These are phyloP conservation scores for Harringtonia lauricola DNA, from an alignment of 2,329 filamentous ascomycete genomes.

Conservation along the genomic window DNA sequence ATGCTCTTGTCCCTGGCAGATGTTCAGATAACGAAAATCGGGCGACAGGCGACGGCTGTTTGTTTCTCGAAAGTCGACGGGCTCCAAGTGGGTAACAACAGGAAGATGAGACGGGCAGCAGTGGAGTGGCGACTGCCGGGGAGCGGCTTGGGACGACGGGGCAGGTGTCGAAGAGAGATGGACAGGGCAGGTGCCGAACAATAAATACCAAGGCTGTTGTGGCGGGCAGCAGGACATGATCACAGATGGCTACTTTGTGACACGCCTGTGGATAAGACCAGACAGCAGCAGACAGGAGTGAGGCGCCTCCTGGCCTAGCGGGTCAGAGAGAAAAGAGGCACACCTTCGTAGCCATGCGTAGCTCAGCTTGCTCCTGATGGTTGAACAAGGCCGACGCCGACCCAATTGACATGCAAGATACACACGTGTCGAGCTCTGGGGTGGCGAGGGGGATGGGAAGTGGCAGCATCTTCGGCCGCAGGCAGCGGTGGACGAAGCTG, in stretches of 20 bases:
- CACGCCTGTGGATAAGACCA: too few species aligned
- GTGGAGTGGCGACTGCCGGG: too few species aligned
- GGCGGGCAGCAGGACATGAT: neutral
- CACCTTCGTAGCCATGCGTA: neutral
- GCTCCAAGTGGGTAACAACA: too few species aligned
- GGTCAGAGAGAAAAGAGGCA: neutral
- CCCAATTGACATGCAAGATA: neutral
- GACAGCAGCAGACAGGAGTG: too few species aligned
- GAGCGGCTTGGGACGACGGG: neutral
- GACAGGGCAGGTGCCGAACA: neutral
- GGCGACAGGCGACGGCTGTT: too few species aligned
- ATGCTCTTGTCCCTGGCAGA: too few species aligned
- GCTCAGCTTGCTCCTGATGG: too few species aligned
- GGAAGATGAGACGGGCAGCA: too few species aligned
- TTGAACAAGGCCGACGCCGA: too few species aligned
- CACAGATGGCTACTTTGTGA: neutral
- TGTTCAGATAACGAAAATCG: too few species aligned
- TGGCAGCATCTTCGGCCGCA: constrained; percentile 1
- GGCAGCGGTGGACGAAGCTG: neutral
- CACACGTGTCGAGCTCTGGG: neutral
- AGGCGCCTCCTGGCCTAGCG: too few species aligned
- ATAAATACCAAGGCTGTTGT: neutral
- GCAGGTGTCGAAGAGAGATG: neutral
- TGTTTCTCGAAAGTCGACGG: too few species aligned
- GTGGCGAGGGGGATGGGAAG: neutral